Percentiles rank a stretch among this genome's conserved stretches.
phyloP scores from a whole-genome alignment of 2,329 filamentous ascomycete species.

The Colletotrichum sp. region DNA sequence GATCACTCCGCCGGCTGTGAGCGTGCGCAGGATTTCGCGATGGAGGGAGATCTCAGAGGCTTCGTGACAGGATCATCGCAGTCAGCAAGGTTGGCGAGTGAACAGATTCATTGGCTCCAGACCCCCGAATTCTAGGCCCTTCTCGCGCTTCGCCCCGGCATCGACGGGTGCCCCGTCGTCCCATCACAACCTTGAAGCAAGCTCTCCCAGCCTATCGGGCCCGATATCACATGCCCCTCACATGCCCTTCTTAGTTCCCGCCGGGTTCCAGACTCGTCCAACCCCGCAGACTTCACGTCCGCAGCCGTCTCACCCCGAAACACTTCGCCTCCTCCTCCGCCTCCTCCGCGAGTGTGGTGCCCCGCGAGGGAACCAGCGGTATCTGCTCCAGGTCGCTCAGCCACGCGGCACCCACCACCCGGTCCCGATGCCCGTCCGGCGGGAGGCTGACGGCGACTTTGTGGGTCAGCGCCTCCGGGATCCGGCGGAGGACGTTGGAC shows the following conservation, averaged over 20 bases:
- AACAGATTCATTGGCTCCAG: background rate
- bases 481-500: conserved; percentile 6
- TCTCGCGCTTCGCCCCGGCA: background rate
- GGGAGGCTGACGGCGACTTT: conserved; percentile 14
- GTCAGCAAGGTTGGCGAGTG: background rate
- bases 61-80: background rate
- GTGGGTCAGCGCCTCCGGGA: conserved; percentile 11
- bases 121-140: background rate
- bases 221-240: background rate
- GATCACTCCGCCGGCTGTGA: background rate
- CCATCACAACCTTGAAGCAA: background rate
- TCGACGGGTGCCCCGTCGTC: background rate
- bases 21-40: background rate
- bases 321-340: background rate
- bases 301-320: conserved; percentile 1
- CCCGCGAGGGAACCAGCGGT: background rate
- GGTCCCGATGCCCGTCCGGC: conserved; percentile 10
- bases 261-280: background rate
- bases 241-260: background rate
- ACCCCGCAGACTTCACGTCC: background rate
- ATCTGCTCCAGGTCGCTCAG: background rate
- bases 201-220: background rate
- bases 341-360: background rate
- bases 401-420: background rate
- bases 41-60: background rate